Evolutionary conservation across 495 filamentous ascomycete genomes (phyloP).

Genomic region (Pyronema domesticum): DNA sequence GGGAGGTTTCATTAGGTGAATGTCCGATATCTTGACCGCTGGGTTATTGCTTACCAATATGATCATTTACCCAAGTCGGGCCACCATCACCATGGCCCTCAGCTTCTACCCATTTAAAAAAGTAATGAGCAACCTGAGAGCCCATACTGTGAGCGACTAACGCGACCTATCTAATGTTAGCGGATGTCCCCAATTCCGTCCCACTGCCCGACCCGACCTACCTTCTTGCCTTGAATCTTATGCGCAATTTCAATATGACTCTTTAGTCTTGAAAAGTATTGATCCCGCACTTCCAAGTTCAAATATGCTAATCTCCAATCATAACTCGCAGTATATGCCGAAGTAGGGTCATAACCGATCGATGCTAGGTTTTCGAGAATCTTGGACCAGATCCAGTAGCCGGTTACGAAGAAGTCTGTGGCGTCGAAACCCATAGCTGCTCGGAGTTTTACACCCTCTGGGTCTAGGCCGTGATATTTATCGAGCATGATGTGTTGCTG

Average conservation of each 20-base stretch:
- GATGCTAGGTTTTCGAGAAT: slow-evolving; percentile 90
- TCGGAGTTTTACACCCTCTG: slow-evolving; percentile 77
- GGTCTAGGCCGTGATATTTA: slow-evolving; percentile 76
- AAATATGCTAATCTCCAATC: slow-evolving; percentile 60
- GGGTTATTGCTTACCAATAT: slow-evolving; percentile 32
- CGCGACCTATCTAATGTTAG: slow-evolving; percentile 24
- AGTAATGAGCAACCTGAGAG: slow-evolving; percentile 79
- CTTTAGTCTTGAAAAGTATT: slow-evolving; percentile 82
- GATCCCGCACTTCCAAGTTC: slow-evolving; percentile 76
- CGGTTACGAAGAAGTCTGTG: slow-evolving; percentile 81
- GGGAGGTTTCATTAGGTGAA: no score
- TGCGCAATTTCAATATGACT: slow-evolving; percentile 72
- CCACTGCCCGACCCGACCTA: slow-evolving; percentile 14
- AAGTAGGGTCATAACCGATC: slow-evolving; percentile 90
- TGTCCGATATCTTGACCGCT: no score
- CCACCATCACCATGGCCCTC: slow-evolving; percentile 63
- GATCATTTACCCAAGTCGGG: slow-evolving; percentile 69
- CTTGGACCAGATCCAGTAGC: slow-evolving; percentile 99
- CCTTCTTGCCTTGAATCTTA: slow-evolving; percentile 51
- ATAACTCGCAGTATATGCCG: slow-evolving; percentile 60
- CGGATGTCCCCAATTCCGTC: no score
- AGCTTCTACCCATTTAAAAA: slow-evolving; percentile 92
- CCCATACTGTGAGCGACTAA: slow-evolving; percentile 96
- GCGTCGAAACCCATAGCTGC: slow-evolving; percentile 96
- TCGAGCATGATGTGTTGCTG: slow-evolving; percentile 85